A percentile compares a stretch with the other conserved stretches of the same genome.
Conservation (phyloP, 176 grass and related monocot genomes). For the Oryza coarctata region DNA sequence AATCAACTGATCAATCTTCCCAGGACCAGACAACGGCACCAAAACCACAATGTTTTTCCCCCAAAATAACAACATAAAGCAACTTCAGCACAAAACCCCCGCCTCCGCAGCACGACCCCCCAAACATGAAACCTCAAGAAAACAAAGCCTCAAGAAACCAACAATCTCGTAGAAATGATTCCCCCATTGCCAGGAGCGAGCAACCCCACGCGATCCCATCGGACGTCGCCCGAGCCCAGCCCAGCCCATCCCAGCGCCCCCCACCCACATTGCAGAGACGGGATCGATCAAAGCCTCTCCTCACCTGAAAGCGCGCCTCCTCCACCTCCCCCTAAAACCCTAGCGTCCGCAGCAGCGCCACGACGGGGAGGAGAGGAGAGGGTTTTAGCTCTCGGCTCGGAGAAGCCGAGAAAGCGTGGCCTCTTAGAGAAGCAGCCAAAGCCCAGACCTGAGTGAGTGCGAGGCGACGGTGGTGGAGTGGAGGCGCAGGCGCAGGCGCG, state of each 20-base stretch:
- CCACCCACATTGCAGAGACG: neutral
- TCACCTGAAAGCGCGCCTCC: neutral
- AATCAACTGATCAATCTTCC: neutral
- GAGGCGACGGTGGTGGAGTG: too few species aligned
- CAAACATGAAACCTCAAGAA: too few species aligned
- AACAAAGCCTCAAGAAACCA: too few species aligned
- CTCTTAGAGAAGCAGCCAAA: neutral
- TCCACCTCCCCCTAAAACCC: conserved; percentile 11
- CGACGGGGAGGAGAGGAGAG: too few species aligned
- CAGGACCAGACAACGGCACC: neutral
- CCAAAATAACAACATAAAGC: neutral
- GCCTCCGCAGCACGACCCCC: too few species aligned
- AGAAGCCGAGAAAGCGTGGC: conserved; percentile 3
- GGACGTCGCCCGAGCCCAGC: too few species aligned
- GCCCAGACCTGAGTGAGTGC: too few species aligned
- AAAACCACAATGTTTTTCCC: neutral
- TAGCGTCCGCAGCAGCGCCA: neutral
- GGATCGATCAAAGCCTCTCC: neutral
- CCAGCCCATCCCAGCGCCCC: too few species aligned
- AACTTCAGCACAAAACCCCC: too few species aligned
- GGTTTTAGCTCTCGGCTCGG: neutral
- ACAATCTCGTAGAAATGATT: too few species aligned
- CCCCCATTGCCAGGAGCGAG: too few species aligned
- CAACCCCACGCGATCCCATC: too few species aligned
- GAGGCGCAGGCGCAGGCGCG: neutral